These are phyloP conservation scores for Zea luxurians DNA, from an alignment of 176 grass and related monocot genomes.

Conservation along the genomic window DNA sequence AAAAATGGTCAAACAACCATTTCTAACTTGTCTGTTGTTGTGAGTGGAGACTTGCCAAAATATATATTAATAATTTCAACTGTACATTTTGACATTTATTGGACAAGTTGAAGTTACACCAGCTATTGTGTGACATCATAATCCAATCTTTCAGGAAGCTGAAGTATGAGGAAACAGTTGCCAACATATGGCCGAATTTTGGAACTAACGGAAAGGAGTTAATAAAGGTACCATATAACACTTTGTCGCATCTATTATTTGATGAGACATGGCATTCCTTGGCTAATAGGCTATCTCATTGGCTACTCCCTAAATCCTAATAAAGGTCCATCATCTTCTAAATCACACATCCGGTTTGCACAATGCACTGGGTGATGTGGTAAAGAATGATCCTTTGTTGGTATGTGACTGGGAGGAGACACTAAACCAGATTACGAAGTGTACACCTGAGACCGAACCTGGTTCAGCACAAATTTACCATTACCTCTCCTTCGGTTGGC, in stretches of 20 bases:
- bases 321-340: slow-evolving; percentile 87
- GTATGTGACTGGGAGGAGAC: slow-evolving; percentile 91
- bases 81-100: slow-evolving; percentile 17
- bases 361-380: slow-evolving; percentile 69
- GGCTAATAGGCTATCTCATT: slow-evolving; percentile 11
- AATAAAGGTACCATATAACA: slow-evolving; percentile 66
- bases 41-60: slow-evolving; percentile 1
- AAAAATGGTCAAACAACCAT: background rate
- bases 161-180: slow-evolving; percentile 80
- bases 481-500: slow-evolving; percentile 96
- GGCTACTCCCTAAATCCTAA: slow-evolving; percentile 30
- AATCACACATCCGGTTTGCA: slow-evolving; percentile 96
- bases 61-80: background rate
- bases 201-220: slow-evolving; percentile 64
- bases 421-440: slow-evolving; percentile 50
- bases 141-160: slow-evolving; percentile 66
- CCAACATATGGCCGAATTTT: slow-evolving; percentile 91
- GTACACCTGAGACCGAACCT: slow-evolving; percentile 74
- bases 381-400: slow-evolving; percentile 63
- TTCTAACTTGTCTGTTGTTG: background rate
- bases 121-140: slow-evolving; percentile 29
- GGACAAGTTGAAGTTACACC: slow-evolving; percentile 4
- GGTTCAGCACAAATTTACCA: slow-evolving; percentile 87
- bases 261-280: slow-evolving; percentile 14
- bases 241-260: slow-evolving; percentile 10